These are phyloP conservation scores for Lactarius hengduanensis DNA, from an alignment of 768 basidiomycete genomes.

Conservation along the genomic window DNA sequence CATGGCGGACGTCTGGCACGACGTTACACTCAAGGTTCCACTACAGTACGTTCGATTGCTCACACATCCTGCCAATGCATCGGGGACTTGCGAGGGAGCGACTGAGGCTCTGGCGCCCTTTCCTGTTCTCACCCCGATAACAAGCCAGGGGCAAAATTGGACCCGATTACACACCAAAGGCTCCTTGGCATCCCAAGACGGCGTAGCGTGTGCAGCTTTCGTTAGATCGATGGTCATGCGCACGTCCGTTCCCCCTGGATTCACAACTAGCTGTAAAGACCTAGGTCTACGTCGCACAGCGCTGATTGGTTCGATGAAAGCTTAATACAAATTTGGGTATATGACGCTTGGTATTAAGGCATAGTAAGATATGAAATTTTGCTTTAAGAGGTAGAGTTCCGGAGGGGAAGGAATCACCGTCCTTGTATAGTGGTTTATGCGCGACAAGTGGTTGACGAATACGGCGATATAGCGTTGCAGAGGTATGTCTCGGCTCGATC, in stretches of 20 bases:
- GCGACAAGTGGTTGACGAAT: too few species aligned
- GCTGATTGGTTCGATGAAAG: conserved; percentile 1
- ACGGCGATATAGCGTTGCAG: not conserved
- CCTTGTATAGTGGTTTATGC: not conserved
- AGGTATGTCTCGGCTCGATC: not conserved
- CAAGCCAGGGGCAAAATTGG: not conserved
- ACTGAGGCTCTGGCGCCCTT: not conserved
- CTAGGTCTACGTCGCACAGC: not conserved
- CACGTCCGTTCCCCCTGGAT: not conserved
- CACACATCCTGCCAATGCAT: not conserved
- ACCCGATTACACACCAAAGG: not conserved
- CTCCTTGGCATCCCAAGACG: not conserved
- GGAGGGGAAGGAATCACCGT: not conserved
- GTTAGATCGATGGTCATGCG: not conserved
- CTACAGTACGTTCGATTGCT: not conserved
- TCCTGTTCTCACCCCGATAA: not conserved
- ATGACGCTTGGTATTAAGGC: conserved; percentile 2
- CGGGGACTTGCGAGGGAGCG: not conserved
- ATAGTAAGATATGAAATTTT: not conserved
- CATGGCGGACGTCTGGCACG: not conserved
- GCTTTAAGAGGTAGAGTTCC: not conserved
- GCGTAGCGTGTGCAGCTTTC: not conserved
- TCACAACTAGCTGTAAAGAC: not conserved
- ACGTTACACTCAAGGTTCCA: not conserved
- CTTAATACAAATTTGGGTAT: not conserved